Evolutionary conservation across 176 grass and related monocot genomes (phyloP).

Genomic region (Calamus simplicifolius): DNA sequence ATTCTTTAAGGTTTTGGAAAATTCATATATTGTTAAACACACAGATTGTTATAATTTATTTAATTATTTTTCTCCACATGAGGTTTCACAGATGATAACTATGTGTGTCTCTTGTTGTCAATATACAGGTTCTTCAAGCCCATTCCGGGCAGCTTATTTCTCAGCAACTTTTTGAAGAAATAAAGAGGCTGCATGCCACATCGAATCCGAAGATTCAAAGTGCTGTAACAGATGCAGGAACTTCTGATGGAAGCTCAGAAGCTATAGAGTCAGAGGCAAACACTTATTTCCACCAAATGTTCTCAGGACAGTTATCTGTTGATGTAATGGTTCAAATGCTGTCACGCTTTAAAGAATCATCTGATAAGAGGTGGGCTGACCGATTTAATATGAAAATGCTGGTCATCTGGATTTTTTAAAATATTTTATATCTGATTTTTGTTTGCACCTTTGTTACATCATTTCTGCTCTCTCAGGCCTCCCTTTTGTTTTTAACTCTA

Average conservation of each 20-base stretch:
- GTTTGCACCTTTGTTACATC: too few species aligned
- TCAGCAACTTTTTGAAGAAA: slow-evolving; percentile 59
- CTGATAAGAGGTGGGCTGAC: slow-evolving; percentile 50
- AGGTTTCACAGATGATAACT: too few species aligned
- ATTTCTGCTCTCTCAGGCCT: too few species aligned
- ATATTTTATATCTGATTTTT: too few species aligned
- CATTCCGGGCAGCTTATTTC: slow-evolving; percentile 56
- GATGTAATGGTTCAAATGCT: slow-evolving; percentile 96
- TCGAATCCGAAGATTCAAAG: slow-evolving; percentile 41
- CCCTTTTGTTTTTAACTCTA: too few species aligned
- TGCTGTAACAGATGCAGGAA: slow-evolving; percentile 27
- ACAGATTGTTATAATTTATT: too few species aligned
- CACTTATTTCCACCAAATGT: slow-evolving; percentile 88
- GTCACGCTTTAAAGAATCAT: slow-evolving; percentile 81
- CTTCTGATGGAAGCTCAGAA: slow-evolving; percentile 45
- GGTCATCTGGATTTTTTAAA: too few species aligned
- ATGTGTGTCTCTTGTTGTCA: not conserved
- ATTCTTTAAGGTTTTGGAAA: slow-evolving; percentile 63
- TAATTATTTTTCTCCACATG: too few species aligned
- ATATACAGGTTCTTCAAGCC: slow-evolving; percentile 60
- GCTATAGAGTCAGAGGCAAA: slow-evolving; percentile 68
- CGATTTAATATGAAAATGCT: slow-evolving; percentile 1
- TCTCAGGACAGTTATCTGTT: slow-evolving; percentile 65
- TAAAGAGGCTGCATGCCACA: slow-evolving; percentile 50
- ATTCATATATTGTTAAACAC: too few species aligned